Conservation (phyloP, 352 stramenopile species). For the Nothophytophthora sp. region DNA sequence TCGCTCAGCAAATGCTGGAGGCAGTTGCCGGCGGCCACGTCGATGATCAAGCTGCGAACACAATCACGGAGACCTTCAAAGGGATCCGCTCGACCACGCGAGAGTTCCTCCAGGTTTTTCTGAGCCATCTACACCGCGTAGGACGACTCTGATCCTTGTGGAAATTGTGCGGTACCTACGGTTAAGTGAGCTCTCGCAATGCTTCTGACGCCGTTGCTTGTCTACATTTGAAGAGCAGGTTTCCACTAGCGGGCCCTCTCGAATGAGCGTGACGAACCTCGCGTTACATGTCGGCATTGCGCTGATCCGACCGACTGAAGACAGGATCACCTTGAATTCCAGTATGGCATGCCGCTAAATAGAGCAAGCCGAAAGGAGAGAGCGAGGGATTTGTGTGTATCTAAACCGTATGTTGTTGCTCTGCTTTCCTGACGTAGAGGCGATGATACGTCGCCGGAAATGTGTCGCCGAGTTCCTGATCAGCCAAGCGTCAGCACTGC, state of each 20-base stretch:
- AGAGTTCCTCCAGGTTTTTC: constrained; percentile 51
- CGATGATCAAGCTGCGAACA: constrained; percentile 7
- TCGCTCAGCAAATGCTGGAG: constrained; percentile 42
- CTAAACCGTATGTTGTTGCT: neutral
- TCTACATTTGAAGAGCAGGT: constrained; percentile 20
- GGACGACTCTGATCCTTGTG: constrained; percentile 2
- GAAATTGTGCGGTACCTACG: neutral
- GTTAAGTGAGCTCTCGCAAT: neutral
- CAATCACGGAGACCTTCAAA: constrained; percentile 32
- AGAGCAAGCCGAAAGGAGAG: neutral
- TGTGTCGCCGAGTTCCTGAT: constrained; percentile 52
- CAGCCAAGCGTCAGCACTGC: constrained; percentile 37
- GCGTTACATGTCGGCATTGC: constrained; percentile 39
- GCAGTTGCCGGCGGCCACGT: constrained; percentile 2
- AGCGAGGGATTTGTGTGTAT: neutral
- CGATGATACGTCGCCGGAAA: constrained; percentile 31
- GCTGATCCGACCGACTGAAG: constrained; percentile 43
- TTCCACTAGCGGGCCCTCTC: constrained; percentile 33
- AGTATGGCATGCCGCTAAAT: constrained; percentile 27
- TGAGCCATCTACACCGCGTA: constrained; percentile 53
- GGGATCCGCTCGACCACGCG: constrained; percentile 31
- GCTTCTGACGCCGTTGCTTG: neutral
- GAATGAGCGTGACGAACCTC: constrained; percentile 44
- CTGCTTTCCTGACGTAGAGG: constrained; percentile 6
- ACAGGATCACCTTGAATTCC: constrained; percentile 13